Percentiles rank a stretch among this genome's conserved stretches.
phyloP scores from a whole-genome alignment of 495 filamentous ascomycete genomes.

The Entonaema liquescens region DNA sequence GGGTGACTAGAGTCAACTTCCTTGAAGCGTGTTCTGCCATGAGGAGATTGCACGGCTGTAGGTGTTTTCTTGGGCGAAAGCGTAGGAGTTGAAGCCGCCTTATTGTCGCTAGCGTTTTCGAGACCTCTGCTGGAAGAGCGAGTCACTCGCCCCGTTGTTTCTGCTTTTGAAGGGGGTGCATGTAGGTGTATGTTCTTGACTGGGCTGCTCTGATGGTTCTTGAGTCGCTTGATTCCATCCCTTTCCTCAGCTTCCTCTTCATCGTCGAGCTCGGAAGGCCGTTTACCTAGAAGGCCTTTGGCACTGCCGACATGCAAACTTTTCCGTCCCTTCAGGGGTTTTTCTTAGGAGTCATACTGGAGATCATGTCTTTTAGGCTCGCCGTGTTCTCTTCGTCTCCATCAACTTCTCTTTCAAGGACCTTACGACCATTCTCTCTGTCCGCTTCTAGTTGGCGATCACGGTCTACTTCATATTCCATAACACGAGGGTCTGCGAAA shows the following conservation, averaged over 20 bases:
- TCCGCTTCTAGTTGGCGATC: constrained; percentile 71
- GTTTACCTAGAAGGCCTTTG: constrained; percentile 76
- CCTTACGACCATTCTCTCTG: constrained; percentile 66
- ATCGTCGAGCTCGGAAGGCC: constrained; percentile 74
- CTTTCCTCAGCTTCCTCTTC: constrained; percentile 71
- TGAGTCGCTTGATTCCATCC: constrained; percentile 73
- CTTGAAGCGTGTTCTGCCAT: constrained; percentile 59
- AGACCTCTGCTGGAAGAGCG: constrained; percentile 59
- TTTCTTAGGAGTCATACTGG: constrained; percentile 80
- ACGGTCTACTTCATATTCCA: constrained; percentile 74
- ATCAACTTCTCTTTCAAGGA: constrained; percentile 59
- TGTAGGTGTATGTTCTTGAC: constrained; percentile 78
- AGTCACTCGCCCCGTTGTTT: constrained; percentile 67
- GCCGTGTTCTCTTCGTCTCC: constrained; percentile 67
- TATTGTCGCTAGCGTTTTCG: constrained; percentile 37
- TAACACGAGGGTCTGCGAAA: constrained; percentile 71
- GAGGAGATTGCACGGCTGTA: constrained; percentile 55
- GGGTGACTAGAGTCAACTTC: constrained; percentile 54
- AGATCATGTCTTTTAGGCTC: constrained; percentile 76
- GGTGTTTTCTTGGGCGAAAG: constrained; percentile 56
- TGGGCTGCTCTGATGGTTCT: constrained; percentile 75
- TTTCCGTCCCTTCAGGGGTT: constrained; percentile 72
- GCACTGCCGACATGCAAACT: constrained; percentile 80
- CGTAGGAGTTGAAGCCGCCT: constrained; percentile 52
- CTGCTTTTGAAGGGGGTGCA: constrained; percentile 69